Evolutionary conservation across 192 early-diverging fungal species (phyloP).

Genomic region (Globomyces pollinis-pini): DNA sequence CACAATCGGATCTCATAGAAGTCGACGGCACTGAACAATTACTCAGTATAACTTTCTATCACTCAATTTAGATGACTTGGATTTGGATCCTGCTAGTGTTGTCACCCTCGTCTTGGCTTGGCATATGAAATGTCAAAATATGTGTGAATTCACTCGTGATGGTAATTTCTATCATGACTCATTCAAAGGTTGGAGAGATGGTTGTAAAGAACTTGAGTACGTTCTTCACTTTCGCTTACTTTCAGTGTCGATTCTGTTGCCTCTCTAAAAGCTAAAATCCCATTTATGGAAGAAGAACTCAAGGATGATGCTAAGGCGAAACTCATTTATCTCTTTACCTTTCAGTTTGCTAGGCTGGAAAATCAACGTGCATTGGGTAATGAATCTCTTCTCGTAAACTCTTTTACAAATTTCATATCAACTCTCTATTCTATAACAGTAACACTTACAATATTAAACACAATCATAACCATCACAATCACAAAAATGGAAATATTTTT

Average conservation of each 20-base stretch:
- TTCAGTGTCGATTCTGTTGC: constrained; percentile 53
- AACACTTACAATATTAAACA: too few relatives aligned
- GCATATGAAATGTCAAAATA: constrained; percentile 58
- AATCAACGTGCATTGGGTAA: constrained; percentile 71
- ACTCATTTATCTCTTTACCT: constrained; percentile 69
- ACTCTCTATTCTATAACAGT: too few relatives aligned
- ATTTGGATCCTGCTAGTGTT: constrained; percentile 64
- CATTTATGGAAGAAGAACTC: constrained; percentile 42
- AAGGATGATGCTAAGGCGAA: constrained; percentile 39
- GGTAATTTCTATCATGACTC: constrained; percentile 22
- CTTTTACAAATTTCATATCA: too few relatives aligned
- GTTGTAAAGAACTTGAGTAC: constrained; percentile 56
- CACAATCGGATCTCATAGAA: constrained; percentile 51
- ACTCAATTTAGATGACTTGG: constrained; percentile 39
- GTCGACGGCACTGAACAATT: constrained; percentile 67
- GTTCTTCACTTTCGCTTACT: neutral
- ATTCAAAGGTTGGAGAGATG: constrained; percentile 49
- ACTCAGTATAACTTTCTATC: constrained; percentile 29
- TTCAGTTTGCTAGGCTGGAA: constrained; percentile 60
- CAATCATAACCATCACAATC: too few relatives aligned
- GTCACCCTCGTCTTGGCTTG: constrained; percentile 65
- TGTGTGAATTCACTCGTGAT: constrained; percentile 64
- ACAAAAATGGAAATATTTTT: too few relatives aligned
- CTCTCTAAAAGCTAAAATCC: constrained; percentile 49
- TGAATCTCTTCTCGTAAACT: too few relatives aligned